These are phyloP conservation scores for Furcasterigmium sp. DNA, from an alignment of 2,329 filamentous ascomycete genomes.

Conservation along the genomic window DNA sequence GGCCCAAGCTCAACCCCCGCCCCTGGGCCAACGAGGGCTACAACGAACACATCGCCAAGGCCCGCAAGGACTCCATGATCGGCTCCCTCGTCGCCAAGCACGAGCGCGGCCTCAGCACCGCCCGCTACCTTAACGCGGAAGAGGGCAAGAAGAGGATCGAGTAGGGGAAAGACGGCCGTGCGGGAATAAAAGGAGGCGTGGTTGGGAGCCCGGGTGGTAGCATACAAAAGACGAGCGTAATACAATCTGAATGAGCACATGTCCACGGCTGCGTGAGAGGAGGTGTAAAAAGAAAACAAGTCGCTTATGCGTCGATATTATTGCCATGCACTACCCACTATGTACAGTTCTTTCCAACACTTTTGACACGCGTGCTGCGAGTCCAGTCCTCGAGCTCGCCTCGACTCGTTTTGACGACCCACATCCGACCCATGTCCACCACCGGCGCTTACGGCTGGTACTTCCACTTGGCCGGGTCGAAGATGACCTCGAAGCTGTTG, in stretches of 20 bases:
- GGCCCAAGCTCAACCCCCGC: conserved; percentile 92
- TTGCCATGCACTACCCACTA: too few relatives aligned
- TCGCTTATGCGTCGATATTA: too few relatives aligned
- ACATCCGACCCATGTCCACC: too few relatives aligned
- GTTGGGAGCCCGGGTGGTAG: too few relatives aligned
- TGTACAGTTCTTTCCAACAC: neutral
- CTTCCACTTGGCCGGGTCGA: conserved; percentile 54
- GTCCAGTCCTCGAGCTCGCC: neutral
- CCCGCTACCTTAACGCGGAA: conserved; percentile 77
- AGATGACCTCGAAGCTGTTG: conserved; percentile 63
- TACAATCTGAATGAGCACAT: too few relatives aligned
- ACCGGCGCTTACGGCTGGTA: conserved; percentile 33
- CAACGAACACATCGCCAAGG: conserved; percentile 77
- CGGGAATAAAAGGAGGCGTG: too few relatives aligned
- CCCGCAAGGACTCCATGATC: conserved; percentile 75
- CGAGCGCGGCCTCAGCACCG: conserved; percentile 78
- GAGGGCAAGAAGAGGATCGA: conserved; percentile 99
- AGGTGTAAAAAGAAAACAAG: too few relatives aligned
- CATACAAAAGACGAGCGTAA: too few relatives aligned
- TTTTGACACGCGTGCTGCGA: too few relatives aligned
- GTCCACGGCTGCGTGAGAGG: too few relatives aligned
- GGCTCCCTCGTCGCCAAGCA: conserved; percentile 70
- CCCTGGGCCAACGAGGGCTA: conserved; percentile 84
- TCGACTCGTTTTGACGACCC: neutral
- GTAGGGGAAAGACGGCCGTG: too few relatives aligned